phyloP scores from a whole-genome alignment of 371 early-diverging fungal species.

The Rhizomucor miehei region DNA sequence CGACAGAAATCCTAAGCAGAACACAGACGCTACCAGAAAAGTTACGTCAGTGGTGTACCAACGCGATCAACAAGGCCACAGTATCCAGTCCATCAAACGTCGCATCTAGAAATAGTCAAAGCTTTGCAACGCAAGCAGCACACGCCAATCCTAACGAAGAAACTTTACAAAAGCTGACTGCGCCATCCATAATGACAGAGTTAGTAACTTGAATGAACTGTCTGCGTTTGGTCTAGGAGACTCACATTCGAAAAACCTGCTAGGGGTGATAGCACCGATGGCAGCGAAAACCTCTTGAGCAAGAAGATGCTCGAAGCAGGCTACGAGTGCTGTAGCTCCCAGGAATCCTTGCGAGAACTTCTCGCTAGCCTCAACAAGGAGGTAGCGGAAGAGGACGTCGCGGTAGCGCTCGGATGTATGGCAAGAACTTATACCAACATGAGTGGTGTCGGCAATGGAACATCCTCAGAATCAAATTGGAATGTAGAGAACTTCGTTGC shows the following conservation, averaged over 20 bases:
- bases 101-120: constrained; percentile 1
- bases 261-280: constrained; percentile 18
- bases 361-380: constrained; percentile 19
- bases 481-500: constrained; percentile 66
- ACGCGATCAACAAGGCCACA: constrained; percentile 5
- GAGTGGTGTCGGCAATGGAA: constrained; percentile 39
- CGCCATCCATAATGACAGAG: too few species aligned
- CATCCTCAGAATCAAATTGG: constrained; percentile 51
- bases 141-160: too few species aligned
- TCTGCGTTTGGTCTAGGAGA: background rate
- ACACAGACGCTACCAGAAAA: constrained; percentile 15
- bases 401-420: constrained; percentile 73
- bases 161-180: too few species aligned
- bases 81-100: too few species aligned
- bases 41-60: constrained; percentile 15
- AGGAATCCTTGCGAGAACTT: constrained; percentile 43
- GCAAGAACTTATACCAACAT: constrained; percentile 58
- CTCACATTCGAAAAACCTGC: background rate
- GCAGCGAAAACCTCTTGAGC: constrained; percentile 32
- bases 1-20: constrained; percentile 6
- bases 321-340: constrained; percentile 54
- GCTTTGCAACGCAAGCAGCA: constrained; percentile 6
- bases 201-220: background rate
- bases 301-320: constrained; percentile 59
- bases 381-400: constrained; percentile 62